Evolutionary conservation across 306 rosid species (phyloP).

Genomic region (Cucurbita moschata): DNA sequence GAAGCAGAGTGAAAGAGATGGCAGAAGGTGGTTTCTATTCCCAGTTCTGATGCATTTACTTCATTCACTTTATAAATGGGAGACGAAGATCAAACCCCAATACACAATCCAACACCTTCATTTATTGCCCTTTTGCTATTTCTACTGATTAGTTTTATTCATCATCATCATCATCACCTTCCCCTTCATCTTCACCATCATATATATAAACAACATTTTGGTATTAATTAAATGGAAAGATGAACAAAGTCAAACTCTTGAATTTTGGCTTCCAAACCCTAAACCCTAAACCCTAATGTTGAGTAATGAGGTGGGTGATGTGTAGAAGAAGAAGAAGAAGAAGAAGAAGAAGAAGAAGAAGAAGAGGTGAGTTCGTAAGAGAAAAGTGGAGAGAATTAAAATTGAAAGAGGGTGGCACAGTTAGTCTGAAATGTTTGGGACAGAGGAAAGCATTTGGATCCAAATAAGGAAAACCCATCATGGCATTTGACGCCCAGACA

Average conservation of each 20-base stretch:
- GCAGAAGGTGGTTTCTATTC: slow-evolving; percentile 6
- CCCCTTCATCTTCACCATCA: too few relatives aligned
- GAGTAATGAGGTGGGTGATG: too few relatives aligned
- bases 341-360: neutral
- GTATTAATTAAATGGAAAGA: neutral
- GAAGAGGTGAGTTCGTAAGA: slow-evolving; percentile 7
- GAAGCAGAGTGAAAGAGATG: slow-evolving; percentile 7
- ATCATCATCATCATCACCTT: neutral
- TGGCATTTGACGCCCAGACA: slow-evolving; percentile 45
- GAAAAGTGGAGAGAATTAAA: slow-evolving; percentile 14
- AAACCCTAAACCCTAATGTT: neutral
- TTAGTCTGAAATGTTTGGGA: slow-evolving; percentile 10
- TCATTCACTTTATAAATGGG: slow-evolving; percentile 3
- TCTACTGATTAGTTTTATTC: neutral
- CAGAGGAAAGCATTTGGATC: slow-evolving; percentile 32
- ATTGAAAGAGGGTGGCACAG: slow-evolving; percentile 15
- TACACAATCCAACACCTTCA: neutral
- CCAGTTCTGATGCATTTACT: slow-evolving; percentile 3
- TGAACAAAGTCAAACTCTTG: neutral
- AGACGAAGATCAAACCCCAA: neutral
- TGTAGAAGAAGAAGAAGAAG: too few relatives aligned
- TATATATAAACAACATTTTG: too few relatives aligned
- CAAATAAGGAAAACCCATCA: slow-evolving; percentile 55
- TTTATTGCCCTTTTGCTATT: slow-evolving; percentile 1
- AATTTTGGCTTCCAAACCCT: neutral